Evolutionary conservation across 192 early-diverging fungal species (phyloP).

Genomic region (Geranomyces variabilis): DNA sequence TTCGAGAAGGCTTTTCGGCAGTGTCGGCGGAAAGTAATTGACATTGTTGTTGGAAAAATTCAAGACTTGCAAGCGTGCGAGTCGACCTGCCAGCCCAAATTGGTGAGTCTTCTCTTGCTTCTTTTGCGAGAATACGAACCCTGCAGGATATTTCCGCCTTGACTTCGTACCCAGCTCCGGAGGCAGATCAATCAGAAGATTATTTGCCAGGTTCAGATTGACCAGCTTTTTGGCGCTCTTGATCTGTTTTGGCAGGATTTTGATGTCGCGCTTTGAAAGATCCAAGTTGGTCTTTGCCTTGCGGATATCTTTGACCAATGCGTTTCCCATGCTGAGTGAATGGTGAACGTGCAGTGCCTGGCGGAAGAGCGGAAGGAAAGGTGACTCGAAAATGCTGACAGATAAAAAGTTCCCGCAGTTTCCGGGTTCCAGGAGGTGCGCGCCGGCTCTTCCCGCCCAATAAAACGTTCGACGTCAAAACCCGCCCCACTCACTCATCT

Average conservation of each 20-base stretch:
- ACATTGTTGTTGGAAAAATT: conserved; percentile 50
- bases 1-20: conserved; percentile 43
- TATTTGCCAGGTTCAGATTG: conserved; percentile 34
- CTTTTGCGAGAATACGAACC: background rate
- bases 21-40: conserved; percentile 49
- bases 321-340: conserved; percentile 34
- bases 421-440: no score
- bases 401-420: no score
- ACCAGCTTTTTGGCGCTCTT: conserved; percentile 36
- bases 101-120: background rate
- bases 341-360: no score
- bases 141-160: background rate
- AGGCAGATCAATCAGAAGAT: conserved; percentile 44
- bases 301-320: conserved; percentile 31
- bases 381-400: no score
- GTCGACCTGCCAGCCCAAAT: conserved; percentile 16
- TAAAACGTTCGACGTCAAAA: no score
- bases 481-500: no score
- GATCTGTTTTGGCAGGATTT: conserved; percentile 39
- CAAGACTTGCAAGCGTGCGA: conserved; percentile 34
- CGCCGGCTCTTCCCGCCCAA: no score
- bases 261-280: conserved; percentile 43
- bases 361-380: no score
- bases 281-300: conserved; percentile 39
- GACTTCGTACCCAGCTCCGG: conserved; percentile 30